Evolutionary conservation across 2,329 filamentous ascomycete species (phyloP), one percentile per base, ranked within the genome.

Genomic region (Chrysosporium queenslandicum): DNA sequence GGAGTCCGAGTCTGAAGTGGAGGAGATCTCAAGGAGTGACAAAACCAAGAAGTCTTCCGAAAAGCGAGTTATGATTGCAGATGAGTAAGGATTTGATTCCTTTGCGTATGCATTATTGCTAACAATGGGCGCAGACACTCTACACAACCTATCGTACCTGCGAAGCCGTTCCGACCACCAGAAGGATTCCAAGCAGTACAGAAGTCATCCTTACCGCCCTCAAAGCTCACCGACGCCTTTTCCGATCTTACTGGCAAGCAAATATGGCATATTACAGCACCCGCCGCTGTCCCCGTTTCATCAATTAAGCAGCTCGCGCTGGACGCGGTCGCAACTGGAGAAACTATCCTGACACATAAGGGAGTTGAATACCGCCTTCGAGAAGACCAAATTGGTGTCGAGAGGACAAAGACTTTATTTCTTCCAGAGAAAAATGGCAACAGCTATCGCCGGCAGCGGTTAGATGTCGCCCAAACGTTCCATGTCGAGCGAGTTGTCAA

Each of bases 251-350:
- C 59, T 46, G 68, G 68, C 48, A 76, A 75, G 58, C 69, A 75
- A 60, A 58, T 76, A 46, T 72, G 72, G 64, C 71, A 76, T 56
- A 72, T 76, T 52, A 71, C 70, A 16, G 71, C 71, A 1, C 74
- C 74, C 1, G 62, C 68, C 3, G 68, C 63, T 43, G 64, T 76
- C 16, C 69, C 72, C 16, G 56, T 76, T 30, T 67, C 67, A 6
- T 66, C 69, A 45, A 63, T 76, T 49, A 69, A 73, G 55, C 66
- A 73, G 52, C 63, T 75, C 40, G 67, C 72, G 12, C 60, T 73
- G 40, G 63, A 68, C 40, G 68, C 67, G 43, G 66, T 70, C 21
- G 53, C 68, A 53, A 64, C 66, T 21, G 71, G 72, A 42, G 61
- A 70, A 50, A 65, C 71, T 2, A 63, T 75, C 27, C 50, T 75